Conservation (phyloP, 805 yeast genomes). For the Candida vaughaniae region DNA sequence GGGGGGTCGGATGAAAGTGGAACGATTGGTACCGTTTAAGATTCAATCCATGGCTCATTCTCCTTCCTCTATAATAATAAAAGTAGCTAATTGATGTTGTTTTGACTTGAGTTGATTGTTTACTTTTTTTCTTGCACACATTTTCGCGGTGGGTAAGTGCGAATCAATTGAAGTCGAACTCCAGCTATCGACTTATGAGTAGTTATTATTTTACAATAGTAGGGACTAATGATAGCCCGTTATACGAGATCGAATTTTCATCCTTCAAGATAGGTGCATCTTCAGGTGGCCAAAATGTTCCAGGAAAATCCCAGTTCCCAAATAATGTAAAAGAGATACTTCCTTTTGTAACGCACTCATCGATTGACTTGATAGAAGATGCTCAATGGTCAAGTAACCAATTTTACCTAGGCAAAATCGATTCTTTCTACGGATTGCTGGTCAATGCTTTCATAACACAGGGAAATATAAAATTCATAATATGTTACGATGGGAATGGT, state of each 20-base stretch:
- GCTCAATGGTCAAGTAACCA: constrained; percentile 72
- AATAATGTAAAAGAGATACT: constrained; percentile 72
- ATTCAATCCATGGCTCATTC: constrained; percentile 14
- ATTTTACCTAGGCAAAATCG: constrained; percentile 73
- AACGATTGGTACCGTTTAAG: constrained; percentile 15
- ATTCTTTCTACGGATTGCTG: constrained; percentile 77
- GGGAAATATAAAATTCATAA: constrained; percentile 78
- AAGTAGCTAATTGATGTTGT: background rate
- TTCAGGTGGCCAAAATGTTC: constrained; percentile 12
- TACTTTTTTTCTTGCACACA: constrained; percentile 4
- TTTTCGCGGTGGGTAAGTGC: background rate
- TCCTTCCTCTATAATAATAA: constrained; percentile 3
- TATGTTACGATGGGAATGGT: constrained; percentile 44
- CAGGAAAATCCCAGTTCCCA: constrained; percentile 63
- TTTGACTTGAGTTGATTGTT: constrained; percentile 1
- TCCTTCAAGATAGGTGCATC: constrained; percentile 45
- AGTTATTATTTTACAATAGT: constrained; percentile 88
- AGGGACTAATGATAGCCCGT: constrained; percentile 81
- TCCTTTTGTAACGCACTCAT: constrained; percentile 85
- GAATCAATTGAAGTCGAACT: background rate
- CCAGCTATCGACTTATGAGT: constrained; percentile 2
- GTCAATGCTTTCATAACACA: constrained; percentile 88
- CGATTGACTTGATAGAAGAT: constrained; percentile 90
- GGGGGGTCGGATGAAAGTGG: constrained; percentile 11
- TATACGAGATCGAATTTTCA: constrained; percentile 86